These are phyloP conservation scores for Termitomyces heimii DNA, from an alignment of 768 basidiomycete genomes.

Conservation along the genomic window DNA sequence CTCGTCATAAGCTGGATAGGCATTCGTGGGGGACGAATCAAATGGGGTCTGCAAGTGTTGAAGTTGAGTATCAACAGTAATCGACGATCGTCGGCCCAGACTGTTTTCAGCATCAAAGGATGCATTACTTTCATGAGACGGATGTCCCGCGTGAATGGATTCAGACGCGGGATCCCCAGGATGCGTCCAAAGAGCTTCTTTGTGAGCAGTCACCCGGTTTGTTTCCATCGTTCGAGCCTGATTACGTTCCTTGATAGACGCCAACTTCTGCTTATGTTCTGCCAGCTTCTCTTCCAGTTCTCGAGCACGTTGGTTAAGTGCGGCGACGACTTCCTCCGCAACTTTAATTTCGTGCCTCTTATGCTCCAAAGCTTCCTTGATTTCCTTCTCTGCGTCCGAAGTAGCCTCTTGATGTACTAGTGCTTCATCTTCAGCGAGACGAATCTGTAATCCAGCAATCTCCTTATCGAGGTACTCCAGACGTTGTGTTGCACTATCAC, in stretches of 20 bases:
- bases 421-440: conserved; percentile 49
- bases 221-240: conserved; percentile 40
- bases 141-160: conserved; percentile 10
- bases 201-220: conserved; percentile 19
- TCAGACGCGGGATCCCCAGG: not conserved
- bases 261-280: conserved; percentile 55
- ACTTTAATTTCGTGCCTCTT: conserved; percentile 56
- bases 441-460: conserved; percentile 49
- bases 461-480: conserved; percentile 58
- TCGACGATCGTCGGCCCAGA: conserved; percentile 11
- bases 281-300: conserved; percentile 71
- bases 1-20: conserved; percentile 36
- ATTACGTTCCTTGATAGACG: conserved; percentile 50
- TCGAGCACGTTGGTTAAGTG: conserved; percentile 58
- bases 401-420: conserved; percentile 37
- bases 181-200: conserved; percentile 14
- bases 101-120: conserved; percentile 5
- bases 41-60: conserved; percentile 24
- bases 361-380: conserved; percentile 43
- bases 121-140: conserved; percentile 10
- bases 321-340: conserved; percentile 62
- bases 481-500: conserved; percentile 55
- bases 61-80: conserved; percentile 13
- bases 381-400: conserved; percentile 49
- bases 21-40: conserved; percentile 18